Percentiles rank a stretch among this genome's conserved stretches.
phyloP scores from a whole-genome alignment of 2,329 filamentous ascomycete genomes.

The Diaporthe citriasiana region DNA sequence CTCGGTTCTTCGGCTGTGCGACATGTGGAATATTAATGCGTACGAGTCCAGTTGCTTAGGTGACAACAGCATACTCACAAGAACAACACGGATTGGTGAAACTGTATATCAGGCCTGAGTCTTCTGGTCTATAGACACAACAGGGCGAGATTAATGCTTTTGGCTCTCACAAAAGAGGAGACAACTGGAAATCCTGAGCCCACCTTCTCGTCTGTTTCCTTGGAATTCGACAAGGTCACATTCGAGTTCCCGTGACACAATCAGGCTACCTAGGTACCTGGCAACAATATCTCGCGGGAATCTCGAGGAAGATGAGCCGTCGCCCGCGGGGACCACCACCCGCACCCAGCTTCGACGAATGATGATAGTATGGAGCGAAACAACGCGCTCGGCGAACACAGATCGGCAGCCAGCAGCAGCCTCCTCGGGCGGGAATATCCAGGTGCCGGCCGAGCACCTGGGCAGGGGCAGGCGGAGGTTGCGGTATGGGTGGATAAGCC shows the following conservation, averaged over 20 bases:
- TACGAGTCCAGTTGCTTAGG: neutral
- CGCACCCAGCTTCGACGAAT: neutral
- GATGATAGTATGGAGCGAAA: neutral
- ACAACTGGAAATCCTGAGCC: neutral
- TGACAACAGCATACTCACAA: neutral
- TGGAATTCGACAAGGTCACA: too few relatives aligned
- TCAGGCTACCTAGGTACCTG: too few relatives aligned
- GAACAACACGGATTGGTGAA: neutral
- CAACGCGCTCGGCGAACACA: neutral
- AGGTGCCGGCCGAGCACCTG: neutral
- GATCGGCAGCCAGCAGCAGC: neutral
- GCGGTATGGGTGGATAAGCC: slow-evolving; percentile 5
- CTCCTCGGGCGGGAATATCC: too few relatives aligned
- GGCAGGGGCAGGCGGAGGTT: too few relatives aligned
- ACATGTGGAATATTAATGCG: too few relatives aligned
- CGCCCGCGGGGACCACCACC: neutral
- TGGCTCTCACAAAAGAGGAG: neutral
- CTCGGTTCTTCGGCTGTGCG: too few relatives aligned
- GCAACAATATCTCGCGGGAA: too few relatives aligned
- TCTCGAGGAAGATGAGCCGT: too few relatives aligned
- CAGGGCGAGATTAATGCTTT: neutral
- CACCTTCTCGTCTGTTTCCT: neutral
- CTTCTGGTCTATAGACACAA: neutral
- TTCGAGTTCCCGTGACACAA: too few relatives aligned
- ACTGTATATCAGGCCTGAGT: neutral